phyloP scores from a whole-genome alignment of 148 eudicot species.

The Beta vulgaris region DNA sequence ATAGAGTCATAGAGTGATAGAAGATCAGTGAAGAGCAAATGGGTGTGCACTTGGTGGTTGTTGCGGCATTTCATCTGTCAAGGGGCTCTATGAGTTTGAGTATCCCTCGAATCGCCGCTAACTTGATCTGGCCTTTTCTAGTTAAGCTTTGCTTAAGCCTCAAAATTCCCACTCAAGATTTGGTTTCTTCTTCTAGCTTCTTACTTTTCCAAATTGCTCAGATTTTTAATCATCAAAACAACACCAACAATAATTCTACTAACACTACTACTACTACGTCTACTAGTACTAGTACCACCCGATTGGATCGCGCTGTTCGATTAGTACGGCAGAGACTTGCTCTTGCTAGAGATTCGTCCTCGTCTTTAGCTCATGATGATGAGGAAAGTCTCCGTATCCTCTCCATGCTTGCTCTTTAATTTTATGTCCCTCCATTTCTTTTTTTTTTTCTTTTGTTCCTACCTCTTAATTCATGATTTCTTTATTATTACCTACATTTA shows the following conservation, averaged over 20 bases:
- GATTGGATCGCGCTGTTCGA: constrained; percentile 27
- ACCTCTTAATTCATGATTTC: no score
- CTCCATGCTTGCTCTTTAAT: constrained; percentile 50
- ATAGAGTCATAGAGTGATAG: no score
- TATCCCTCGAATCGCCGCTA: constrained; percentile 20
- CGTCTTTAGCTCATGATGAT: constrained; percentile 16
- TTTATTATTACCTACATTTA: no score
- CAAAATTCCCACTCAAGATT: constrained; percentile 17
- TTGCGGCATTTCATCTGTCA: constrained; percentile 28
- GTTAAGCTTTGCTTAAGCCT: constrained; percentile 21
- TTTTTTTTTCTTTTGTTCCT: neutral
- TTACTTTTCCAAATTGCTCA: constrained; percentile 28
- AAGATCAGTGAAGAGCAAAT: neutral
- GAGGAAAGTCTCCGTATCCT: constrained; percentile 40
- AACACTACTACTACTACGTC: no score
- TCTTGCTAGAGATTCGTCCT: neutral
- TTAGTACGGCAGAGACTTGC: constrained; percentile 24
- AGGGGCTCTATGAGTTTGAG: neutral
- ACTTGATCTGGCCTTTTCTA: constrained; percentile 27
- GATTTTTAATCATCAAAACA: no score
- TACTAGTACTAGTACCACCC: neutral
- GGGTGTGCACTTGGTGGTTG: constrained; percentile 22
- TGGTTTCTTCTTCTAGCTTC: constrained; percentile 26
- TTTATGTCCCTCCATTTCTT: neutral
- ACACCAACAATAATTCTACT: no score